Percentiles rank a stretch among this genome's conserved stretches.
phyloP scores from a whole-genome alignment of 2,329 filamentous ascomycete species.

The Alternaria sp. region DNA sequence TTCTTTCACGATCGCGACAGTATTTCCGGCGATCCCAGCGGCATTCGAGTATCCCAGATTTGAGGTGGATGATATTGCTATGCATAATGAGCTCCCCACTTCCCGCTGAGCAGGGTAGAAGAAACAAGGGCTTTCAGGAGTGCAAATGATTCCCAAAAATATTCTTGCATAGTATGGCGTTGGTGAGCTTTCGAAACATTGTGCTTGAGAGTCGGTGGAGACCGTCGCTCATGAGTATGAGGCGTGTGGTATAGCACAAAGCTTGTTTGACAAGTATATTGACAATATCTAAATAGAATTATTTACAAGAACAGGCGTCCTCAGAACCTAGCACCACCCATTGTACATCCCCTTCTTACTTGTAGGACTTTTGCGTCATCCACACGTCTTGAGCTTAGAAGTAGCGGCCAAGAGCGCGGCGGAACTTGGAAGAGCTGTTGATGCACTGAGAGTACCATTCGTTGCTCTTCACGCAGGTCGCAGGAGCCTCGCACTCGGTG shows the following conservation, averaged over 20 bases:
- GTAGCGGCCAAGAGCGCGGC: constrained; percentile 8
- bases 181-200: too few relatives aligned
- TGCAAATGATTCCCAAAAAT: background rate
- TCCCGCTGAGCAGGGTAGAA: background rate
- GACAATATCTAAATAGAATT: background rate
- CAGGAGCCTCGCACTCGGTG: constrained; percentile 48
- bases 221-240: fast-evolving
- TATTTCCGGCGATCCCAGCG: background rate
- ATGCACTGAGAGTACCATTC: constrained; percentile 55
- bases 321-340: background rate
- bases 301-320: constrained; percentile 2
- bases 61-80: background rate
- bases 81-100: background rate
- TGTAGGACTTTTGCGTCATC: fast-evolving
- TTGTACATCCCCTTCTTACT: background rate
- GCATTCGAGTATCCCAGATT: too few relatives aligned
- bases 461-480: constrained; percentile 49
- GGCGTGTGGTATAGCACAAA: background rate
- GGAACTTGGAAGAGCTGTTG: constrained; percentile 21
- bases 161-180: background rate
- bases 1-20: background rate
- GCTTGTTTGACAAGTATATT: background rate
- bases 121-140: too few relatives aligned
- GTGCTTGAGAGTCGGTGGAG: background rate
- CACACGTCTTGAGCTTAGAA: background rate